Conservation (phyloP, 139 green algal genomes). For the Eudorina sp. region DNA sequence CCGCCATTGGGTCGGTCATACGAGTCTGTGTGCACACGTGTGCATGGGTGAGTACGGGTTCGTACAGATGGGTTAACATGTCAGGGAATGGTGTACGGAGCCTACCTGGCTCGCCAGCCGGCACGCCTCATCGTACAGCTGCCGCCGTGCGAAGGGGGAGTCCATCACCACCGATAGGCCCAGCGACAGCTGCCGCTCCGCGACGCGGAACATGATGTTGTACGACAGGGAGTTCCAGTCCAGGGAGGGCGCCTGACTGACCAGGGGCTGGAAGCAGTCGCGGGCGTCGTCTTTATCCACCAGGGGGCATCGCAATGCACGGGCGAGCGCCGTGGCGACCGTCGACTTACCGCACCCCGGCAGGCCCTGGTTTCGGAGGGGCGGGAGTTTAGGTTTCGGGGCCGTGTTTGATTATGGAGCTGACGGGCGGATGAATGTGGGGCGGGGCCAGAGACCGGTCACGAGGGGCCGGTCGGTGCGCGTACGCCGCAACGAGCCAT, state of each 20-base stretch:
- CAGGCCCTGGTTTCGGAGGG: conserved; percentile 45
- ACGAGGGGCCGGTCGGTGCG: no score
- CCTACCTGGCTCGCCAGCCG: conserved; percentile 59
- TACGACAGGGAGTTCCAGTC: conserved; percentile 84
- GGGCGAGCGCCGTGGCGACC: conserved; percentile 59
- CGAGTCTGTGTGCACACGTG: no score
- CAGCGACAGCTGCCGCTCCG: conserved; percentile 6
- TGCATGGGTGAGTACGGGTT: background rate
- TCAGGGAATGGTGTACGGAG: background rate
- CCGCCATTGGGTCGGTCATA: no score
- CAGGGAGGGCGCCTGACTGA: background rate
- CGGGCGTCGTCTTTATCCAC: conserved; percentile 88
- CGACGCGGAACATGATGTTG: conserved; percentile 74
- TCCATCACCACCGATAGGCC: conserved; percentile 75
- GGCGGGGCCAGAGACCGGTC: background rate
- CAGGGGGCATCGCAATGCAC: conserved; percentile 67
- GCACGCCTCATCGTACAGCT: conserved; percentile 69
- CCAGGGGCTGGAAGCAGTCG: conserved; percentile 58
- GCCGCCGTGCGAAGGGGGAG: conserved; percentile 73
- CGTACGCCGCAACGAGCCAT: no score
- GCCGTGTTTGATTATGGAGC: background rate
- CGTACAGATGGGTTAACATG: background rate
- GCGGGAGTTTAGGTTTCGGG: background rate
- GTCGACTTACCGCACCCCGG: conserved; percentile 65
- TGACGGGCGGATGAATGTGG: background rate